Percentiles rank a stretch among this genome's conserved stretches.
These are phyloP conservation scores for Aristolochia californica DNA, from an alignment of 164 flowering plant genomes.

Conservation along the genomic window DNA sequence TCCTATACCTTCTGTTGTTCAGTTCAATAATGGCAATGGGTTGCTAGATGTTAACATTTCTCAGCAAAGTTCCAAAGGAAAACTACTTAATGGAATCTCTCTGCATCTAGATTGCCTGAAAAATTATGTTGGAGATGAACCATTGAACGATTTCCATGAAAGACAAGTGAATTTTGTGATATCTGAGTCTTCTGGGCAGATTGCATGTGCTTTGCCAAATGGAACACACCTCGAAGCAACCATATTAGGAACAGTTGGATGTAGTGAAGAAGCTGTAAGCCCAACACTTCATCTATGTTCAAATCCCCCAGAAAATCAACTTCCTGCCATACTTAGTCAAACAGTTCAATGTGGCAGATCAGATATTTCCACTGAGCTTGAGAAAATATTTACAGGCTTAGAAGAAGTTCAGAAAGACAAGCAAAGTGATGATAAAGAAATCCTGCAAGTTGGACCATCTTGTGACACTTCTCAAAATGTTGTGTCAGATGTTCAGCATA, in stretches of 20 bases:
- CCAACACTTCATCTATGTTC: not conserved
- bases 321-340: not conserved
- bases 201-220: slow-evolving; percentile 1
- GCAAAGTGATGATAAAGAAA: slow-evolving; percentile 20
- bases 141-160: not conserved
- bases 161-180: not conserved
- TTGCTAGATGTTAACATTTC: not conserved
- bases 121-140: too few relatives aligned
- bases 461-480: slow-evolving; percentile 23
- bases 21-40: not conserved
- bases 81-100: not conserved
- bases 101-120: slow-evolving; percentile 1
- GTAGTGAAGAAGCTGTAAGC: not conserved
- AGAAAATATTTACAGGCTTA: slow-evolving; percentile 1
- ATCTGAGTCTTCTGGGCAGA: not conserved
- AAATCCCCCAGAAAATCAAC: not conserved
- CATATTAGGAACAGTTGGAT: not conserved
- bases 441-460: slow-evolving; percentile 14
- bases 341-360: not conserved
- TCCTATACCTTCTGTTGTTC: not conserved
- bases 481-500: slow-evolving; percentile 22
- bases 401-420: slow-evolving; percentile 19
- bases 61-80: not conserved
- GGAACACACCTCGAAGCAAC: not conserved
- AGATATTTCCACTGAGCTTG: not conserved